These are phyloP conservation scores for Macadamia tetraphylla DNA, from an alignment of 164 flowering plant genomes.

Conservation along the genomic window DNA sequence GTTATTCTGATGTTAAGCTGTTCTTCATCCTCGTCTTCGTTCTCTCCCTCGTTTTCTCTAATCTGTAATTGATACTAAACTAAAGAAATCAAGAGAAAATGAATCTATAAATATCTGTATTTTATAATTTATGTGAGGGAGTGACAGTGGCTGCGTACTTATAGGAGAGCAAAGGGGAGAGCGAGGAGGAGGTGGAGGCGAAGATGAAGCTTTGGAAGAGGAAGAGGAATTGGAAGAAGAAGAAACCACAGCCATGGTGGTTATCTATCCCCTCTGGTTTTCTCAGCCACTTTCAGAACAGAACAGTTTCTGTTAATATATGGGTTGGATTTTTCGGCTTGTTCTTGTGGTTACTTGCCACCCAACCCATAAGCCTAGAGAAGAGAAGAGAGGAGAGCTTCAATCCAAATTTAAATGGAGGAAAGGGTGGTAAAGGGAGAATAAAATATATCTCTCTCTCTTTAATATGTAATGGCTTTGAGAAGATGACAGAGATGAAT, in stretches of 20 bases:
- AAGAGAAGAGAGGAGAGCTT: no score
- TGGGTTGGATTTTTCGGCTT: not conserved
- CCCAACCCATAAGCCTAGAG: no score
- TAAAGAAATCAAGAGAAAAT: not conserved
- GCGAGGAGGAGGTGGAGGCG: constrained; percentile 34
- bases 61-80: constrained; percentile 32
- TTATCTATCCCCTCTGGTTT: not conserved
- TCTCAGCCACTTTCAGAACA: not conserved
- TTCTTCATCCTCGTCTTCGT: constrained; percentile 22
- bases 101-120: not conserved
- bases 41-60: constrained; percentile 27
- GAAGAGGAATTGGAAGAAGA: constrained; percentile 4
- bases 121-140: no score
- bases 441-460: not conserved
- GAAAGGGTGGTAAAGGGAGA: no score
- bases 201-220: constrained; percentile 21
- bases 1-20: constrained; percentile 7
- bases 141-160: constrained; percentile 11
- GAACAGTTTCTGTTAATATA: no score
- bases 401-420: constrained; percentile 1
- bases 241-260: not conserved
- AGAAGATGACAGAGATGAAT: no score
- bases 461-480: no score
- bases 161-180: constrained; percentile 55
- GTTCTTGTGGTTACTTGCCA: no score